Evolutionary conservation across 768 basidiomycete species (phyloP).

Genomic region (Auricularia cornea): DNA sequence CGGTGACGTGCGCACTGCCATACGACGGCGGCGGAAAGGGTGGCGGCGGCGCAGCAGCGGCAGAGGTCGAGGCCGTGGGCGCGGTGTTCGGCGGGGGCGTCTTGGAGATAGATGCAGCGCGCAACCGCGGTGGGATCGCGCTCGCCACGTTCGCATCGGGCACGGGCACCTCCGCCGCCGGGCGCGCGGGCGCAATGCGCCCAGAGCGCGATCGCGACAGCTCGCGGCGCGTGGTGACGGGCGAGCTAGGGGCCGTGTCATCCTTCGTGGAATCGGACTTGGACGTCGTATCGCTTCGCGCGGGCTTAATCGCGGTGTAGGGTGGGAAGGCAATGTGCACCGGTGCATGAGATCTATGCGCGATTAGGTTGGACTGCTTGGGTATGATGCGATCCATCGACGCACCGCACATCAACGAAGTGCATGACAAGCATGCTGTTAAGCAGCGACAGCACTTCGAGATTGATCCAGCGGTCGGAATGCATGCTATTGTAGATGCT

Average conservation of each 20-base stretch:
- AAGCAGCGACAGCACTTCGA: constrained; percentile 53
- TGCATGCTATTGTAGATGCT: constrained; percentile 63
- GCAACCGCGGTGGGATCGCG: neutral
- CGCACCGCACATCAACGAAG: constrained; percentile 44
- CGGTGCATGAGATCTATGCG: constrained; percentile 40
- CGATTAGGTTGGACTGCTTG: neutral
- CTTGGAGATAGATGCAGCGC: neutral
- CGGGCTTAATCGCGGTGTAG: constrained; percentile 17
- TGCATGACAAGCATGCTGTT: constrained; percentile 48
- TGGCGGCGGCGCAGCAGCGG: neutral
- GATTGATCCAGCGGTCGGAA: constrained; percentile 58
- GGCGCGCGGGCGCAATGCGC: constrained; percentile 6
- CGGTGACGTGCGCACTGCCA: neutral
- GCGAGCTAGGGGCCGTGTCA: neutral
- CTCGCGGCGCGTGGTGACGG: constrained; percentile 22
- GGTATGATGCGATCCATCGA: neutral
- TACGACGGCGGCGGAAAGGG: too few relatives aligned
- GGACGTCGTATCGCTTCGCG: neutral
- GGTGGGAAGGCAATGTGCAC: constrained; percentile 53
- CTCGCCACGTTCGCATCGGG: neutral
- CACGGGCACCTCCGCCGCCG: too few relatives aligned
- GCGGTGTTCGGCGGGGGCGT: neutral
- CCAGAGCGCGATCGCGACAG: constrained; percentile 17
- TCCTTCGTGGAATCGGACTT: neutral
- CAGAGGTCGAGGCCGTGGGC: neutral